phyloP scores from a whole-genome alignment of 2,329 filamentous ascomycete genomes.

The Pestalotiopsis sp. region DNA sequence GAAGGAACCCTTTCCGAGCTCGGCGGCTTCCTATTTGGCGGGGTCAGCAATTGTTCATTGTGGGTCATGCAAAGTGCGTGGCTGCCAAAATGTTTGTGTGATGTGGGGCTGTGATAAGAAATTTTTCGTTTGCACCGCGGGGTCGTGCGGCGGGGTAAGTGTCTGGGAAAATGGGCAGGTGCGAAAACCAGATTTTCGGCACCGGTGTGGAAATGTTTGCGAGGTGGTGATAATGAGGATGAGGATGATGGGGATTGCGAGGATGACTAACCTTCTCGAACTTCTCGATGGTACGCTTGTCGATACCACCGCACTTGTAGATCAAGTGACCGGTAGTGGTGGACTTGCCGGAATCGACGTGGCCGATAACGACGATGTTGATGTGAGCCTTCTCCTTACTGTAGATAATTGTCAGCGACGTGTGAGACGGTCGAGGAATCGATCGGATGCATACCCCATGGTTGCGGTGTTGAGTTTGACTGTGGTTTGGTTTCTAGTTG shows the following conservation, averaged over 20 bases:
- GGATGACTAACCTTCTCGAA: constrained; percentile 92
- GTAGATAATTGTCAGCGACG: constrained; percentile 26
- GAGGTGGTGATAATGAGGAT: background rate
- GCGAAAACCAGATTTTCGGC: constrained; percentile 26
- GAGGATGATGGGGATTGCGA: constrained; percentile 8
- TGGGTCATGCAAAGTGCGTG: background rate
- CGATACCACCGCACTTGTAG: constrained; percentile 99
- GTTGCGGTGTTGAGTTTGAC: constrained; percentile 29
- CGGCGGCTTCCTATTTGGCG: constrained; percentile 82
- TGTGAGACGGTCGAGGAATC: constrained; percentile 3
- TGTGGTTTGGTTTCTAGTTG: constrained; percentile 9
- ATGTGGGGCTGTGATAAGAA: constrained; percentile 2
- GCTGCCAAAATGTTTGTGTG: background rate
- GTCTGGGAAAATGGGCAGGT: constrained; percentile 20
- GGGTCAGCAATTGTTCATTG: background rate
- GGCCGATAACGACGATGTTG: constrained; percentile 80
- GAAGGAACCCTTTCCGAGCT: constrained; percentile 99
- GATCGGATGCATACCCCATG: constrained; percentile 38
- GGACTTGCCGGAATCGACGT: constrained; percentile 98
- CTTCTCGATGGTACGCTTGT: constrained; percentile 99
- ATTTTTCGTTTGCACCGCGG: constrained; percentile 5
- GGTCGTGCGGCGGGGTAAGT: constrained; percentile 23
- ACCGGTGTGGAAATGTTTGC: constrained; percentile 10
- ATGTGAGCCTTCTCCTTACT: constrained; percentile 97
- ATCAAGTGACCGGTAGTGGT: constrained; percentile 88